Evolutionary conservation across 306 rosid genomes (phyloP), one percentile per base, ranked within the genome.

Genomic region (Glycine latifolia): DNA sequence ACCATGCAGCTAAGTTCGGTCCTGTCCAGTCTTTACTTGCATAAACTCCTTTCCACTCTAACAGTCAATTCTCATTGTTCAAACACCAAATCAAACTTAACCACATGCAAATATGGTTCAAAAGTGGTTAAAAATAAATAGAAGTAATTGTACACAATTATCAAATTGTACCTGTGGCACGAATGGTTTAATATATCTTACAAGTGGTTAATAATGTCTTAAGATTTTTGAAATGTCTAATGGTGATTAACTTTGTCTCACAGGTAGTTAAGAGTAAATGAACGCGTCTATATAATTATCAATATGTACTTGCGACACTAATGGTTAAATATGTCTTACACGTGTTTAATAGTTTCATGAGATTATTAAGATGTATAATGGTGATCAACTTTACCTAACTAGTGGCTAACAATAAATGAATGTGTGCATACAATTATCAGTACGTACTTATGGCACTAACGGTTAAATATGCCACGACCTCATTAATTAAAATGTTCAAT

Each of bases 21-120:
- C 68, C 12, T 20, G 14, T 70, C 58, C 66, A 70, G 41, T 15
- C 26, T 26, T 26, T 26, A 26, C 31, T 71, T 33, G 26, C 67
- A 76, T 76, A 67, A 80, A 72, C 68, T 39, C 37, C 49, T 66
- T 77, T 72, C 55, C 79, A 54, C 77, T 55, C 52, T 63, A 79
- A 67, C 59, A 44, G 62, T 62, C 68, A 66, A 68, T 31, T 49
- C 14, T 71, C 54, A 33, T 60, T 46, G 56, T 76, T 47, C 70
- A 56, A 76, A 31, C 78, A 71, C 26, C 71, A 67, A 31, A 56
- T n/a, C 71, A 68, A 26, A 26, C 31, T 26, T 26, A 26, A 26
- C 31, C 31, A 26, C 31, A 26, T 26, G 31, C 31, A 26, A 26
- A 26, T 2, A 26, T 26, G 31, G 31, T 26, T 26, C 31, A 26